Base-by-base conservation (phyloP, 2,329 filamentous ascomycete species). In the Bisporella sp. region DNA sequence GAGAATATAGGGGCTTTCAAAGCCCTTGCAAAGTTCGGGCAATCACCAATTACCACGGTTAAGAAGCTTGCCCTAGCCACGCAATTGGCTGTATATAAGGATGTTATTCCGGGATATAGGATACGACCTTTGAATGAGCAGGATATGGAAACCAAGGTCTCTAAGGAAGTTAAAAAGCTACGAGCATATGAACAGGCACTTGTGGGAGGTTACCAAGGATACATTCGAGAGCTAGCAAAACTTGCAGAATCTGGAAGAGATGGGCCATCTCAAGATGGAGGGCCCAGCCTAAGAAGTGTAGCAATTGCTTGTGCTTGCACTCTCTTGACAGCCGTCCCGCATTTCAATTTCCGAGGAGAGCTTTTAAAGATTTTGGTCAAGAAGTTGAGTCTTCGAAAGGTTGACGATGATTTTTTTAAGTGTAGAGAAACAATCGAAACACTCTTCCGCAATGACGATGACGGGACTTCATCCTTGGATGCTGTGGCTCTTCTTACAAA, bases 291-390 rank as follows among this genome's bases (percentile, higher is more conserved):
- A 29, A 79, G 83, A 5, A 85, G 77, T 47, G 78, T 96, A 30
- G 92, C 93, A 4, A 84, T 96, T 51, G 85, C 82, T 41, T 99
- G 93, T 65, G 85, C 87, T 2, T 96, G 90, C 68, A 86, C 79
- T 31, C 76, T 99, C 12, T 70, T 97, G 40, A 81, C 80, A 21
- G 77, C 85, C 1, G 90, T 96, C 1, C 89, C 93, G 4, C 95
- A 99, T 71, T 99, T 99, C 80, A 99, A 99, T 73, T 96, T 95
- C 69, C 85, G 93, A 40, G 79, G 77, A 45, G 92, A 99, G 48
- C 73, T 99, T 48, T 72, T 99, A 54, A 89, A 88, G 68, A 92
- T 97, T 51, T 66, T 99, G 11, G 84, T 96, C 28, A 82, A 83
- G 59, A 93, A 93, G 66, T 75, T 99, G 35, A 90, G 88, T 62